These are phyloP conservation scores for Juncus effusus DNA, from an alignment of 176 grass and related monocot genomes.

Conservation along the genomic window DNA sequence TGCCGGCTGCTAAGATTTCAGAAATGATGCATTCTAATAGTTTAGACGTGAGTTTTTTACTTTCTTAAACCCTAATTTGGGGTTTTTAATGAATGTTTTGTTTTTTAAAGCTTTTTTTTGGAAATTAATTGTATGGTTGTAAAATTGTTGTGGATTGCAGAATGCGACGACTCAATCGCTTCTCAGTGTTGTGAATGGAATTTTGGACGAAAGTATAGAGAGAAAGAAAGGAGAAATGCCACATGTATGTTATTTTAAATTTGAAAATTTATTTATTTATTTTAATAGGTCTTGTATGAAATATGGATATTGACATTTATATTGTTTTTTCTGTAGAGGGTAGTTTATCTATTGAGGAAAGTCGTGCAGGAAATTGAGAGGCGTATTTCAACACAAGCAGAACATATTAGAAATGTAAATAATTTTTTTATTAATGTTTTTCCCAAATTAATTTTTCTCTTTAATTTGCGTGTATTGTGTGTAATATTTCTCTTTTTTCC, in stretches of 20 bases:
- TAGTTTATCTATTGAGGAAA: constrained; percentile 80
- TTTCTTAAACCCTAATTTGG: constrained; percentile 3
- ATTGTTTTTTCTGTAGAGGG: constrained; percentile 44
- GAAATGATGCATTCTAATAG: constrained; percentile 91
- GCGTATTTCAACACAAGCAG: constrained; percentile 86
- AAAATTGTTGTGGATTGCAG: constrained; percentile 41
- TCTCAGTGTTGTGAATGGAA: constrained; percentile 83
- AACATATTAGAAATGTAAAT: constrained; percentile 91
- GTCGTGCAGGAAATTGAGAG: constrained; percentile 94
- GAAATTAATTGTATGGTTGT: constrained; percentile 8
- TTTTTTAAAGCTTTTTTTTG: background rate
- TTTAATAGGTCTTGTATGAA: constrained; percentile 23
- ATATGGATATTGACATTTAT: constrained; percentile 28
- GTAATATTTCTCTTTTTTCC: constrained; percentile 31
- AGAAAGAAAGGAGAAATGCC: constrained; percentile 98
- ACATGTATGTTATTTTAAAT: constrained; percentile 53
- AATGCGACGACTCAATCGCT: constrained; percentile 93
- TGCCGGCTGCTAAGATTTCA: constrained; percentile 70
- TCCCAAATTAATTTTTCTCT: constrained; percentile 18
- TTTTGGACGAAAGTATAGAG: constrained; percentile 97
- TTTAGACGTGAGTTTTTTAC: constrained; percentile 77
- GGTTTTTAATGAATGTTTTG: constrained; percentile 8
- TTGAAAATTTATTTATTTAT: background rate
- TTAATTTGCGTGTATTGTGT: constrained; percentile 13
- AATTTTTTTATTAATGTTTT: constrained; percentile 25